Evolutionary conservation across 2,329 filamentous ascomycete genomes (phyloP), one percentile per base, ranked within the genome.

Genomic region (Canariomyces notabilis): DNA sequence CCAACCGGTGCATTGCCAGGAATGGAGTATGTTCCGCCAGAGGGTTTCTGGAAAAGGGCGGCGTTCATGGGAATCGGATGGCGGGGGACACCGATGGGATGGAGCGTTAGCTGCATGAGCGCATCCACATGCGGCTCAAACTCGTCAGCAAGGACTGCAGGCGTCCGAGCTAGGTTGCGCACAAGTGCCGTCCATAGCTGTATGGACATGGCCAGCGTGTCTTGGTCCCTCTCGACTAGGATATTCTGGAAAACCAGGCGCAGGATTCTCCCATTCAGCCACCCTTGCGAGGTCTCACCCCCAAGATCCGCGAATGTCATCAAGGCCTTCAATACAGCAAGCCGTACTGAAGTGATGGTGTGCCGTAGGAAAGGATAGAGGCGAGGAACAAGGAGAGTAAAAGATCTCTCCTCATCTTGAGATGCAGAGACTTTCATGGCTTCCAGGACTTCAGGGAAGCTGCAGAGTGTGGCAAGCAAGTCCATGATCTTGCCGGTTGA

Each of bases 401-500:
- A 98, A 1, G 91, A 95, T 45, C 91, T 85, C 57, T 90, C 85
- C 11, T 88, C 79, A 59, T 96, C 87, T 58, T 85, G 76, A 6
- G 82, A 80, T 6, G 91, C 91, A 46, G 94, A 95, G 22, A 74
- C 72, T 67, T 95, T 95, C 93, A 98, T 98, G 12, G 91, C 87
- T 50, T 91, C 82, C 23, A 98, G 71, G 6, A 97, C 91, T 68
- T 95, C 81, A 0, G 87, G 87, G 70, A 96, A 98, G 53, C 89
- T 86, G 70, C 93, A 98, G 2, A 98, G 80, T 50, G 93, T 97
- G 12, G 94, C 93, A 15, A 98, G 76, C 33, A 98, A 78, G 64
- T 98, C 94, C 94, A 98, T 98, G 44, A 98, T 95, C 46, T 89
- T 94, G 38, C 93, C 93, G 8, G 94, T 98, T 64, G 93, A 97